These are phyloP conservation scores for Aspergillus melleus DNA, from an alignment of 2,329 filamentous ascomycete species.

Conservation along the genomic window DNA sequence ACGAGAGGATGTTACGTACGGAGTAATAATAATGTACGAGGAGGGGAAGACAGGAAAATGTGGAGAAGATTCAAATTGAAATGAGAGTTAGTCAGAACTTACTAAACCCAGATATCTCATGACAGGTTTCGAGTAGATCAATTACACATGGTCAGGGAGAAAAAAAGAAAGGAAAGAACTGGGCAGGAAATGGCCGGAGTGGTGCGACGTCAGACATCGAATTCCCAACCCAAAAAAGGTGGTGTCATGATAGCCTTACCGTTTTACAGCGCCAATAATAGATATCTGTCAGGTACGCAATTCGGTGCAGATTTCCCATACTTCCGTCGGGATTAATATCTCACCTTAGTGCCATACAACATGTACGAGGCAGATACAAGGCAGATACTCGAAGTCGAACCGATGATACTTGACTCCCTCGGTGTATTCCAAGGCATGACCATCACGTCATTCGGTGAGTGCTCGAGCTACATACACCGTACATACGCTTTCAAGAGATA, in stretches of 20 bases:
- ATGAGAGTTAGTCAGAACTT: background rate
- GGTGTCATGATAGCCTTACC: constrained; percentile 16
- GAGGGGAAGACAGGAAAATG: background rate
- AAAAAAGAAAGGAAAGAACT: background rate
- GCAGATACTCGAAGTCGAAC: background rate
- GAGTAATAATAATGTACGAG: background rate
- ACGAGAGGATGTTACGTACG: background rate
- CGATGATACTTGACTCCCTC: background rate
- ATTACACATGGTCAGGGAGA: background rate
- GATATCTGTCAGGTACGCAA: constrained; percentile 22
- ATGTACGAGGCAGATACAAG: background rate
- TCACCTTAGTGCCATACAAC: background rate
- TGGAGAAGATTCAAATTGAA: background rate
- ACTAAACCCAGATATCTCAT: background rate
- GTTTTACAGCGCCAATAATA: constrained; percentile 16
- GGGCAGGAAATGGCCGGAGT: constrained; percentile 2
- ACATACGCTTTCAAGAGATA: background rate
- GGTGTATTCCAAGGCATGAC: background rate
- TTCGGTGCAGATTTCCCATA: constrained; percentile 14
- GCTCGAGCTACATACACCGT: background rate
- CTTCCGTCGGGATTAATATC: constrained; percentile 9
- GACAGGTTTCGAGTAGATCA: background rate
- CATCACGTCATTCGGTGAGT: background rate
- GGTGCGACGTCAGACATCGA: constrained; percentile 8
- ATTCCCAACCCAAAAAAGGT: background rate